Conservation (phyloP, 306 rosid species). For the Potentilla sterilis region DNA sequence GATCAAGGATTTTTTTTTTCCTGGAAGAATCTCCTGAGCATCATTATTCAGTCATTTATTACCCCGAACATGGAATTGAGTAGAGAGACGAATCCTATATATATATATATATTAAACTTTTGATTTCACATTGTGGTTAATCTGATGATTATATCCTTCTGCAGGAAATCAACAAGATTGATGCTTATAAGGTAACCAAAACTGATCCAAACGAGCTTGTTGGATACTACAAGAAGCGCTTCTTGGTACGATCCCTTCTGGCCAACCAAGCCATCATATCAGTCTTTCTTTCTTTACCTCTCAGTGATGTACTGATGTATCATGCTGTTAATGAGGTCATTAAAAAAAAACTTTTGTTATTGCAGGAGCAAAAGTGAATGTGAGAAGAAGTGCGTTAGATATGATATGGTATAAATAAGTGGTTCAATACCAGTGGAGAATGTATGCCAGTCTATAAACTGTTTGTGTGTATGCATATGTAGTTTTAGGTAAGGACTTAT, state of each 20-base stretch:
- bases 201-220: slow-evolving; percentile 42
- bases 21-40: not conserved
- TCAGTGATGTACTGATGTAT: not conserved
- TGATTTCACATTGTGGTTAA: not conserved
- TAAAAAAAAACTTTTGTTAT: not conserved
- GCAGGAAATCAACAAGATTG: slow-evolving; percentile 65
- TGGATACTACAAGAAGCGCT: slow-evolving; percentile 44
- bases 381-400: not conserved
- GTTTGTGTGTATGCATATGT: not conserved
- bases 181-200: slow-evolving; percentile 59
- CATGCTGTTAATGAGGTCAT: not conserved
- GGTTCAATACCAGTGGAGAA: not conserved
- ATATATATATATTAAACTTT: not conserved
- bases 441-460: not conserved
- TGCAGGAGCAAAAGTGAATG: slow-evolving; percentile 46
- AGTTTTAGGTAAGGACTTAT: not conserved
- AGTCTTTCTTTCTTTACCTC: not conserved
- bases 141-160: not conserved
- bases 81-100: not conserved
- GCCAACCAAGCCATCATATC: not conserved
- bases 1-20: not conserved
- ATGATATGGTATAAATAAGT: not conserved
- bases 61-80: not conserved
- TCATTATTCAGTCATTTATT: not conserved
- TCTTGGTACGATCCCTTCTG: slow-evolving; percentile 38